A percentile compares a stretch with the other conserved stretches of the same genome.
Conservation (phyloP, 164 flowering plant species). For the Cinnamomum micranthum region DNA sequence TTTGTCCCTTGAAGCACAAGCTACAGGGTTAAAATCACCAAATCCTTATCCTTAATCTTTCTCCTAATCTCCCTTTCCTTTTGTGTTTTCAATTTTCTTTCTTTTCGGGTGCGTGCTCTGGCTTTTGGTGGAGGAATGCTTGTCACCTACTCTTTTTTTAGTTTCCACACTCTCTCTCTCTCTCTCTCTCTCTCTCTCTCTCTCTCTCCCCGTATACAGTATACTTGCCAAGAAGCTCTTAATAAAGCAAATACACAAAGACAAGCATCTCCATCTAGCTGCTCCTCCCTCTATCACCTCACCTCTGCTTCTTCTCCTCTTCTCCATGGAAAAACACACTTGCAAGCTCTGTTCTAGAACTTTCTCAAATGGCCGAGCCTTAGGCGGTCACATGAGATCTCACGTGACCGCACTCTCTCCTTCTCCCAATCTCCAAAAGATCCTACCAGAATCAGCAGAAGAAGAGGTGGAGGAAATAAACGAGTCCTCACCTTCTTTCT, state of each 20-base stretch:
- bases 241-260: constrained; percentile 3
- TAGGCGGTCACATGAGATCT: constrained; percentile 97
- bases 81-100: not conserved
- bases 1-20: constrained; percentile 16
- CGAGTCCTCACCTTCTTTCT: constrained; percentile 29
- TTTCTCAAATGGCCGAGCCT: constrained; percentile 75
- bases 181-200: constrained; percentile 13
- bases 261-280: not conserved
- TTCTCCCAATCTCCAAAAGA: constrained; percentile 19
- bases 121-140: constrained; percentile 60
- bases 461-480: constrained; percentile 5
- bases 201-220: not conserved
- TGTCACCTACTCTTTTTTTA: constrained; percentile 64
- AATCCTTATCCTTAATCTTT: not conserved
- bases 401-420: constrained; percentile 39
- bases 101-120: constrained; percentile 11
- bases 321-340: constrained; percentile 29
- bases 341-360: constrained; percentile 76
- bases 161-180: constrained; percentile 20
- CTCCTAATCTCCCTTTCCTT: not conserved
- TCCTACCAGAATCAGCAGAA: constrained; percentile 21
- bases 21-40: constrained; percentile 3
- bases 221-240: not conserved
- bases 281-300: not conserved
- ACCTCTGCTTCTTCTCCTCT: not conserved